phyloP scores from a whole-genome alignment of 2,329 filamentous ascomycete genomes.

The Aspergillus tanneri region DNA sequence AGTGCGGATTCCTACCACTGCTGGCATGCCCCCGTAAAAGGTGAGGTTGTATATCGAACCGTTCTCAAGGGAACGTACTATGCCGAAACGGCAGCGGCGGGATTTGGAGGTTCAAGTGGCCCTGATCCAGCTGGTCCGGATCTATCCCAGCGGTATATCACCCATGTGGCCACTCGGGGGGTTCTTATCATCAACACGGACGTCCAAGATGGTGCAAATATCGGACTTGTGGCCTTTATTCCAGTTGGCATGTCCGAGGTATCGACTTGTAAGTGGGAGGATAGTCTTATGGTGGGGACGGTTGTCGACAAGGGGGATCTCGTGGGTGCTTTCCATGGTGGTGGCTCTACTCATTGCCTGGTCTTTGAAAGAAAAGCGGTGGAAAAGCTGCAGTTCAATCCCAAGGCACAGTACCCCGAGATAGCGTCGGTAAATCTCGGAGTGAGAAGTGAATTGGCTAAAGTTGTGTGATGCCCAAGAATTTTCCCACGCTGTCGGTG shows the following conservation, averaged over 20 bases:
- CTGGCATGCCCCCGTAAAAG: conserved; percentile 65
- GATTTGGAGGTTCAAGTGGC: too few species aligned
- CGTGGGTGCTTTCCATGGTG: conserved; percentile 73
- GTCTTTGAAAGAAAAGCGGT: too few species aligned
- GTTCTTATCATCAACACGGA: conserved; percentile 67
- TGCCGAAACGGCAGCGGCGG: conserved; percentile 56
- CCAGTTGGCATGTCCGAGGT: conserved; percentile 72
- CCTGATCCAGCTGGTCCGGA: too few species aligned
- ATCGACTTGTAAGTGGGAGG: conserved; percentile 65
- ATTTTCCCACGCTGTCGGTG: too few species aligned
- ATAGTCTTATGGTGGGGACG: conserved; percentile 62
- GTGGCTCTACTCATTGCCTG: conserved; percentile 65
- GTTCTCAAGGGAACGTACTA: conserved; percentile 64
- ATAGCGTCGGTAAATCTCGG: too few species aligned
- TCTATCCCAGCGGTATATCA: too few species aligned
- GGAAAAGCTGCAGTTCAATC: too few species aligned
- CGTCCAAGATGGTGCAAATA: conserved; percentile 57
- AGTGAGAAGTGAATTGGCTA: too few species aligned
- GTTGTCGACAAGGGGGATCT: conserved; percentile 67
- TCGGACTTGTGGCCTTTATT: conserved; percentile 66
- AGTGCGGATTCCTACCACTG: conserved; percentile 64
- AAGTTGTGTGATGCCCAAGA: too few species aligned
- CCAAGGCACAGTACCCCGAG: too few species aligned
- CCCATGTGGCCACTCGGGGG: conserved; percentile 62
- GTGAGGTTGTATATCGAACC: conserved; percentile 55